Conservation (phyloP, 768 basidiomycete species). For the Trametes maxima region DNA sequence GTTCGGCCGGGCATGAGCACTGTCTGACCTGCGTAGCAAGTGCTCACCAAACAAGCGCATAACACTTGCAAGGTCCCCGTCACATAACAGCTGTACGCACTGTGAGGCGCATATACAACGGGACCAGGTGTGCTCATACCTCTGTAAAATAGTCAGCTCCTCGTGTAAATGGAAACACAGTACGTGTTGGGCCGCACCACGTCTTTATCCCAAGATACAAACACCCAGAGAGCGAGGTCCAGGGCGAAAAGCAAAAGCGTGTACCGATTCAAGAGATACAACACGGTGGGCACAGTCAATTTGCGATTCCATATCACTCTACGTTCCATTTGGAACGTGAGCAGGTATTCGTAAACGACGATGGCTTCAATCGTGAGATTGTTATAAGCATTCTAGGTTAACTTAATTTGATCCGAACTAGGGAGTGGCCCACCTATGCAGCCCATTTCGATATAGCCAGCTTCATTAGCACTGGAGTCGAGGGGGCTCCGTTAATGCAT, state of each 20-base stretch:
- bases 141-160: neutral
- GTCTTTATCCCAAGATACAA: neutral
- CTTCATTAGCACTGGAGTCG: neutral
- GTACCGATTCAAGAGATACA: constrained; percentile 21
- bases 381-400: neutral
- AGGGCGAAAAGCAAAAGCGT: neutral
- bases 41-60: neutral
- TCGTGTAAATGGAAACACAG: neutral
- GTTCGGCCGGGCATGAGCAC: neutral
- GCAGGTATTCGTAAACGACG: constrained; percentile 18
- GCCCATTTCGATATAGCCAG: constrained; percentile 1
- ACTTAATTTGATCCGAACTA: neutral
- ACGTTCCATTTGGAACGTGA: constrained; percentile 16
- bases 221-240: neutral
- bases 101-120: neutral
- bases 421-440: neutral
- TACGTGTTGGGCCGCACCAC: neutral
- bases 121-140: neutral
- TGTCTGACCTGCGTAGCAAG: neutral
- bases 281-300: constrained; percentile 6
- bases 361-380: neutral
- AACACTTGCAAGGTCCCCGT: neutral
- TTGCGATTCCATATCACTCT: constrained; percentile 21
- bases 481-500: neutral
- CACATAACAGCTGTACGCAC: neutral